Evolutionary conservation across 2,329 filamentous ascomycete species (phyloP), one percentile per base, ranked within the genome.

Genomic region (Pseudocercospora pini-densiflorae): DNA sequence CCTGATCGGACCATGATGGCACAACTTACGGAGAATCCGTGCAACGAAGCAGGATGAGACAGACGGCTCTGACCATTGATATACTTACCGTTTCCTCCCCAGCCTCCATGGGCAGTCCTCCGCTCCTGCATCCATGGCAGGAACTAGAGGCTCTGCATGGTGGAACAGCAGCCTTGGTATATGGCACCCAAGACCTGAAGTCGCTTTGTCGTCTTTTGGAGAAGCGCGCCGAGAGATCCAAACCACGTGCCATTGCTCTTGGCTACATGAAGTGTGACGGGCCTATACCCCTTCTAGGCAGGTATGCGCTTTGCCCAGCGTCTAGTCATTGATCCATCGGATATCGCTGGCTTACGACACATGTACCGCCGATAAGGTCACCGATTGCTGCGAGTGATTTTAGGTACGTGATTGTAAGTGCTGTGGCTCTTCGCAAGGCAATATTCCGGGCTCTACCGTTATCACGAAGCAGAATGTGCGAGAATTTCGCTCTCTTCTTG

Each of bases 1-100:
- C 21, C 55, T 40, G 61, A 16, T 23, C 29, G 49, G 54, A 65
- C 62, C 68, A 70, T 70, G n/a, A 53, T 61, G 62, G 9, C 45
- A n/a, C 10, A 49, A 19, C 45, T 19, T 3, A 21, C 21, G 21
- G 23, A 49, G 45, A 21, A 1, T 19, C 12, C 21, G 23, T 19
- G 45, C 21, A 21, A 23, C 45, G 5, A 49, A 23, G 45, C 45
- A 49, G n/a, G 6, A 49, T 21, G 45, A 49, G 45, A 9, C n/a
- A 49, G 16, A 5, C 5, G 33, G 12, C 1, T 1, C 5, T 16
- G 45, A 10, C 21, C 10, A 9, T 49, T 21, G 7, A 49, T 23
- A 9, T 49, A 49, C n/a, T 49, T 19, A 21, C 45, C 45, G n/a
- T 19, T 23, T 19, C n/a, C n/a, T 49, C 1, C 21, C n/a, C 21